Base-by-base conservation (phyloP, 1,284 basidiomycete genomes). In the Boletellus deceptivus region DNA sequence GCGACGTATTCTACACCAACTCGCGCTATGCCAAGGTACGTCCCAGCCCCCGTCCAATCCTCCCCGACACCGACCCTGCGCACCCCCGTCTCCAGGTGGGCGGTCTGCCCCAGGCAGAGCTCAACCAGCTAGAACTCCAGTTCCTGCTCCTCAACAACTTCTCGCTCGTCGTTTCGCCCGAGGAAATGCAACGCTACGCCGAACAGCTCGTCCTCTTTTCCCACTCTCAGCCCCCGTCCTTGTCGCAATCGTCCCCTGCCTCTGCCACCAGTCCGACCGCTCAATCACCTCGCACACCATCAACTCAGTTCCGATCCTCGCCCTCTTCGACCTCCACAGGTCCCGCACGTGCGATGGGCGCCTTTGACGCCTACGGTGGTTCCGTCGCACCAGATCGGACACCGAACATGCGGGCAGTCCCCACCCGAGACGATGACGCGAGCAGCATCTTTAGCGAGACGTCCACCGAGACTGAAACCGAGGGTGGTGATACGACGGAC, bases 1-100 rank as follows among this genome's bases (percentile, higher is more conserved):
- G 90, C 54, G 96, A 99, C 69, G 94, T 99, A 10, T 99, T 99
- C 65, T 98, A 99, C 73, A 98, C 96, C n/a, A 99, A 99, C 65
- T 98, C 95, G 27, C 80, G 96, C 34, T 99, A 99, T 68, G 96
- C 96, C 52, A 99, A 98, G 83, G 94, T 95, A 55, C 48, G 84
- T 75, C 48, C 13, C 38, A 25, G 25, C 24, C 22, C 55, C 46
- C 16, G 22, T 44, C 13, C 3, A 14, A 24, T 57, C 48, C 48
- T 53, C 46, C 27, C 6, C 31, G 17, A 18, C 14, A 47, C 31
- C 20, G 16, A 16, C 56, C 35, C 24, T 2, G 27, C 31, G 20
- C 29, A 16, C 20, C 42, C 2, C 37, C 20, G 11, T 33, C 14
- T 33, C 14, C 58, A 93, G 91, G 93, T 96, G 57, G 96, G 96